phyloP scores from a whole-genome alignment of 2,329 filamentous ascomycete genomes.

The Teratosphaeria epicoccoides region DNA sequence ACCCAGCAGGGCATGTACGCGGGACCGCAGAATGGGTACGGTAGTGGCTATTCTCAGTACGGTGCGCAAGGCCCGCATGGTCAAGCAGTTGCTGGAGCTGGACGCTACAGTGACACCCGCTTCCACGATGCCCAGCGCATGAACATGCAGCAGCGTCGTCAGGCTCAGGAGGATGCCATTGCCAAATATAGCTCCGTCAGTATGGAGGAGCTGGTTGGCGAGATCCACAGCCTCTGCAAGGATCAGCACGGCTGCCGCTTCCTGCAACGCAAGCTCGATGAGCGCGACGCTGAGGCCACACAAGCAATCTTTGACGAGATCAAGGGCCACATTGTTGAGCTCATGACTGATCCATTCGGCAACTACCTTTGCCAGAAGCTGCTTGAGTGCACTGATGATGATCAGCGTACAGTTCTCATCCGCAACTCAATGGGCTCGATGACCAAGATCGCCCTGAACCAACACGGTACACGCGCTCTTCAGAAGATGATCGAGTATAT shows the following conservation, averaged over 20 bases:
- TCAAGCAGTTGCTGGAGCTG: conserved; percentile 23
- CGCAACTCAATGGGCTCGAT: conserved; percentile 80
- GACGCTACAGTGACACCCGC: conserved; percentile 50
- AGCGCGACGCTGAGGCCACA: conserved; percentile 69
- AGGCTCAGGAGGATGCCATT: conserved; percentile 61
- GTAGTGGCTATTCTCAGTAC: conserved; percentile 47
- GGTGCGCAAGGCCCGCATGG: conserved; percentile 41
- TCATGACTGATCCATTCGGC: conserved; percentile 98
- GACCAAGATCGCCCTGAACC: conserved; percentile 88
- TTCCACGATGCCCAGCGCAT: conserved; percentile 56
- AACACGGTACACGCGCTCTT: conserved; percentile 88
- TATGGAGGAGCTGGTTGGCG: conserved; percentile 67
- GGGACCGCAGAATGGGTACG: conserved; percentile 4
- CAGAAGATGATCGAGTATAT: conserved; percentile 99
- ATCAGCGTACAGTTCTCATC: conserved; percentile 86
- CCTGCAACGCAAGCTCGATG: conserved; percentile 93
- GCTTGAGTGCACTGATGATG: conserved; percentile 86
- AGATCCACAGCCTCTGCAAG: conserved; percentile 86
- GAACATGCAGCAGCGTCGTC: conserved; percentile 63
- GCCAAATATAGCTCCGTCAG: conserved; percentile 72
- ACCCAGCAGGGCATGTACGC: conserved; percentile 9
- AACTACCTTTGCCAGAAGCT: conserved; percentile 99
- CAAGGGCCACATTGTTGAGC: conserved; percentile 82
- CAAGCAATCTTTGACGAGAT: conserved; percentile 93
- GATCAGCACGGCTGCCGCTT: conserved; percentile 97